Evolutionary conservation across 371 early-diverging fungal genomes (phyloP).

Genomic region (Mortierella sp.): DNA sequence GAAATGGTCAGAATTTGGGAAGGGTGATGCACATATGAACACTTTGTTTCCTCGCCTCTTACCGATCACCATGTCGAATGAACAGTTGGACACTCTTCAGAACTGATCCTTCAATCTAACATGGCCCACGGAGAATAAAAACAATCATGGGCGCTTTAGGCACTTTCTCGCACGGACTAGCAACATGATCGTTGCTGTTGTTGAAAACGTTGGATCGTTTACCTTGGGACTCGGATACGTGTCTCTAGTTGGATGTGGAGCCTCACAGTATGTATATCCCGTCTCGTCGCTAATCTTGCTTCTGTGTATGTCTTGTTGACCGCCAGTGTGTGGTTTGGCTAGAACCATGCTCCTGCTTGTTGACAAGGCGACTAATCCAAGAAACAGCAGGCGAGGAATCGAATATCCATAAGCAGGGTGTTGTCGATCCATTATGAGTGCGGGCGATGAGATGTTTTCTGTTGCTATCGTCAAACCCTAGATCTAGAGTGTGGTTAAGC

Average conservation of each 20-base stretch:
- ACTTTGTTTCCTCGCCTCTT: not conserved
- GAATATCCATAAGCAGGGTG: too few relatives aligned
- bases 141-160: not conserved
- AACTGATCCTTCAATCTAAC: slow-evolving; percentile 38
- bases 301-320: not conserved
- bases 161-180: not conserved
- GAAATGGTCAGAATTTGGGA: too few relatives aligned
- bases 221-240: slow-evolving; percentile 39
- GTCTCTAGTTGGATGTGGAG: slow-evolving; percentile 12
- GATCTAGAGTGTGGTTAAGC: too few relatives aligned
- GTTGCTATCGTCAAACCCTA: too few relatives aligned
- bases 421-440: too few relatives aligned
- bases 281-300: slow-evolving; percentile 3
- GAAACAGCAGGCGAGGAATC: too few relatives aligned
- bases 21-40: not conserved
- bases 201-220: not conserved
- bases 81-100: slow-evolving; percentile 42
- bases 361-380: too few relatives aligned
- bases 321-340: not conserved
- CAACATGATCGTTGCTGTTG: not conserved
- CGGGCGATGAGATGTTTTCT: too few relatives aligned
- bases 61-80: slow-evolving; percentile 55
- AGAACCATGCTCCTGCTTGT: too few relatives aligned
- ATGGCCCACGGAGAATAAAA: too few relatives aligned
- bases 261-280: slow-evolving; percentile 50